Percentiles rank a stretch among this genome's conserved stretches.
Evolutionary conservation across 164 flowering plant genomes (phyloP).

Genomic region (Chimonanthus salicifolius): DNA sequence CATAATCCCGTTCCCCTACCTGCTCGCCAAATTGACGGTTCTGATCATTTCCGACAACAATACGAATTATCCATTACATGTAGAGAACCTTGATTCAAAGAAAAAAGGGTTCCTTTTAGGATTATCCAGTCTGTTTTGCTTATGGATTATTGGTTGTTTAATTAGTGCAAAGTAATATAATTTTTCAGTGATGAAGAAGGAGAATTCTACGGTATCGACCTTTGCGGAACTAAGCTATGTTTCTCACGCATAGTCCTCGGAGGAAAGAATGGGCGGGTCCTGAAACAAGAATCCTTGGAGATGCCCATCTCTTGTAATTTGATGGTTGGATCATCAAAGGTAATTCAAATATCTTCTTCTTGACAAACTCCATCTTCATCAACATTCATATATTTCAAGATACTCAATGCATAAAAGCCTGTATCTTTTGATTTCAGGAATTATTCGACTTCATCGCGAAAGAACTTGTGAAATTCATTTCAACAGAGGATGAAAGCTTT

Average conservation of each 20-base stretch:
- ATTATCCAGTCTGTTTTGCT: too few species aligned
- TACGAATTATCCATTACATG: too few species aligned
- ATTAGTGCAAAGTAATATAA: too few species aligned
- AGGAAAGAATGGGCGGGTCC: constrained; percentile 41
- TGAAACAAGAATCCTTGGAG: constrained; percentile 32
- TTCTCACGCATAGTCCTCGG: constrained; percentile 38
- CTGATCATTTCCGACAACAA: too few species aligned
- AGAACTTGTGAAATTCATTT: constrained; percentile 38
- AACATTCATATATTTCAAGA: neutral
- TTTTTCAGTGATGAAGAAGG: constrained; percentile 52
- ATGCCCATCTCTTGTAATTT: constrained; percentile 37
- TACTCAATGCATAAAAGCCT: neutral
- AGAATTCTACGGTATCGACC: constrained; percentile 50
- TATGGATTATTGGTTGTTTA: too few species aligned
- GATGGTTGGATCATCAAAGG: constrained; percentile 30
- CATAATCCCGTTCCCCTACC: too few species aligned
- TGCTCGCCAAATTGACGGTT: too few species aligned
- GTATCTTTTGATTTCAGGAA: constrained; percentile 29
- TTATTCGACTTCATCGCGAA: constrained; percentile 43
- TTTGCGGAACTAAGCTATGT: constrained; percentile 40
- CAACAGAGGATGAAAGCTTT: constrained; percentile 18
- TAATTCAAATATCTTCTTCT: constrained; percentile 1
- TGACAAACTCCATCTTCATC: neutral
- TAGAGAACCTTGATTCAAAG: too few species aligned
- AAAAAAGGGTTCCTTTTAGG: too few species aligned